phyloP scores from a whole-genome alignment of 768 basidiomycete genomes.

The Flagelloscypha sp. region DNA sequence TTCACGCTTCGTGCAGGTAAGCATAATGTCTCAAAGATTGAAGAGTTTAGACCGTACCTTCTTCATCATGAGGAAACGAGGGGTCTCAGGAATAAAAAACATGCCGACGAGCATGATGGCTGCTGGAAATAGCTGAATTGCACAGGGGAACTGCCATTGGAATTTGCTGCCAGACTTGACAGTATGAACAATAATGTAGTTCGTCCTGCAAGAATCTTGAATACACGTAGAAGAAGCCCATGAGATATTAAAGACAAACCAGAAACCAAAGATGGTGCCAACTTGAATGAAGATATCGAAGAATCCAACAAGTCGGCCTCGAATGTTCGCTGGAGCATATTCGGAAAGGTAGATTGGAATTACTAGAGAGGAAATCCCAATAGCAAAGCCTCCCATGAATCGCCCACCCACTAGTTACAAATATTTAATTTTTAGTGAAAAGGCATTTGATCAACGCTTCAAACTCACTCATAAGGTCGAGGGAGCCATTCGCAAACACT shows the following conservation, averaged over 20 bases:
- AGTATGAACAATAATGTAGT: too few relatives aligned
- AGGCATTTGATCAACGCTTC: too few relatives aligned
- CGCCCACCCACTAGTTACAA: too few relatives aligned
- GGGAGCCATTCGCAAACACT: too few relatives aligned
- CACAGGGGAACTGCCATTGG: neutral
- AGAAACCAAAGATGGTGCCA: neutral
- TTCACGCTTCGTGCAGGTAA: too few relatives aligned
- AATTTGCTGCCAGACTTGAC: neutral
- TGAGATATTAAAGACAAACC: too few relatives aligned
- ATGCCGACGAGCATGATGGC: neutral
- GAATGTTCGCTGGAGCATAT: neutral
- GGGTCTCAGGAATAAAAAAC: neutral
- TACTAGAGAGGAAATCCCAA: neutral
- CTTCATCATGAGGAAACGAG: neutral
- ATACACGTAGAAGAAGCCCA: too few relatives aligned
- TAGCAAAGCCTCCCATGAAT: neutral
- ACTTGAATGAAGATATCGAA: neutral
- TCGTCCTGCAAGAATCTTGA: too few relatives aligned
- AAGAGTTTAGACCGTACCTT: too few relatives aligned
- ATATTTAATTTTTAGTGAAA: too few relatives aligned
- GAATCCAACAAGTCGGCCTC: neutral
- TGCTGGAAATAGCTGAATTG: neutral
- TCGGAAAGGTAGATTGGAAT: neutral
- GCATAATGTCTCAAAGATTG: too few relatives aligned
- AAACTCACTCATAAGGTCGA: too few relatives aligned